phyloP scores from a whole-genome alignment of 768 basidiomycete genomes.

The Naganishia antarctica region DNA sequence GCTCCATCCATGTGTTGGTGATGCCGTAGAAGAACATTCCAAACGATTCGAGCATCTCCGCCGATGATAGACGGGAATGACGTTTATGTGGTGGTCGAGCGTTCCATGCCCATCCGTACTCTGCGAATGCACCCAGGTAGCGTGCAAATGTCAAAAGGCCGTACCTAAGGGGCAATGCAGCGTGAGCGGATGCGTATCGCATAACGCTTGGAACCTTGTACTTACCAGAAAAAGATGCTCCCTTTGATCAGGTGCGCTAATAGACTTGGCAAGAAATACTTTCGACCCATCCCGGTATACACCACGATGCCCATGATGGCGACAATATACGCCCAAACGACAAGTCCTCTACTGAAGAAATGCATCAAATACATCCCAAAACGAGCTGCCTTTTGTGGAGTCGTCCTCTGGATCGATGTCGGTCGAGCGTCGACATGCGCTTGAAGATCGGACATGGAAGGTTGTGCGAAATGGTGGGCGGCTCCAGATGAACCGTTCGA shows the following conservation, averaged over 20 bases:
- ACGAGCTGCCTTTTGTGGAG: constrained; percentile 19
- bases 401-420: not conserved
- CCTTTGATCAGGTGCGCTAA: constrained; percentile 79
- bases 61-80: constrained; percentile 30
- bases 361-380: constrained; percentile 39
- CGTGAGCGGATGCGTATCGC: too few relatives aligned
- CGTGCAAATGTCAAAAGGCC: constrained; percentile 84
- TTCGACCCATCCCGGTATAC: constrained; percentile 83
- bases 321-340: constrained; percentile 67
- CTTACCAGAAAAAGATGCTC: constrained; percentile 85
- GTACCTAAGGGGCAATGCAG: too few relatives aligned
- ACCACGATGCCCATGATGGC: constrained; percentile 66
- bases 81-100: constrained; percentile 39
- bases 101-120: constrained; percentile 96
- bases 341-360: constrained; percentile 57
- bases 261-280: constrained; percentile 68
- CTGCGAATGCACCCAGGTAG: constrained; percentile 82
- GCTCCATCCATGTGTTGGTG: constrained; percentile 95
- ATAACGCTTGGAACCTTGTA: too few relatives aligned
- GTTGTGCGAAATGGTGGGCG: not conserved
- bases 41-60: constrained; percentile 50
- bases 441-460: not conserved
- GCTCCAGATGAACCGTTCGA: constrained; percentile 16
- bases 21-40: constrained; percentile 79
- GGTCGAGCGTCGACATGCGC: not conserved